Evolutionary conservation across 768 basidiomycete genomes (phyloP).

Genomic region (Suillus hirtellus): DNA sequence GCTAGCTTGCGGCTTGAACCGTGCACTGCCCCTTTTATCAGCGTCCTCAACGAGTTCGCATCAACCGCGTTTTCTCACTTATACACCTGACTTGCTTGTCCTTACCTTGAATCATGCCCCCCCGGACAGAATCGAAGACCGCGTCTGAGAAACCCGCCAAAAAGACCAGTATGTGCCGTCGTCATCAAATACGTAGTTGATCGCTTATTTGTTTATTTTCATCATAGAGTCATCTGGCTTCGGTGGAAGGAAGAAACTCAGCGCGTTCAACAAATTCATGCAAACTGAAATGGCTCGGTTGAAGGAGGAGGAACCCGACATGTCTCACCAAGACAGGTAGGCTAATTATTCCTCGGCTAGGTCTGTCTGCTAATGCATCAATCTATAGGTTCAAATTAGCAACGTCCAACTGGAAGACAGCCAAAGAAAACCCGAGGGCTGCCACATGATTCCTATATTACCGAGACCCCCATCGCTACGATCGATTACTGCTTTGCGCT

Average conservation of each 20-base stretch:
- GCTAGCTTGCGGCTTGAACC: constrained; percentile 11
- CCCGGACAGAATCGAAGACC: constrained; percentile 42
- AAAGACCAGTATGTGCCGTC: constrained; percentile 49
- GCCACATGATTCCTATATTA: constrained; percentile 20
- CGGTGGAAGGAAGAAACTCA: constrained; percentile 60
- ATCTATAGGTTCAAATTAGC: constrained; percentile 65
- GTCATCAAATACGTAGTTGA: constrained; percentile 17
- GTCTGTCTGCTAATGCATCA: constrained; percentile 10
- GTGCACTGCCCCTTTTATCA: constrained; percentile 32
- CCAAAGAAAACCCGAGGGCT: constrained; percentile 64
- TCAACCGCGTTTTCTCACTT: constrained; percentile 15
- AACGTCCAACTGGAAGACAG: constrained; percentile 75
- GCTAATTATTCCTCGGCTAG: constrained; percentile 2
- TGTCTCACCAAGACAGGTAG: constrained; percentile 75
- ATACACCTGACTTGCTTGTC: constrained; percentile 8
- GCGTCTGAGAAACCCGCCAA: constrained; percentile 50
- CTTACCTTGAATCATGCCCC: constrained; percentile 39
- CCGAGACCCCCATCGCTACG: constrained; percentile 6
- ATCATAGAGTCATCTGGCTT: constrained; percentile 53
- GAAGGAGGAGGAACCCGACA: constrained; percentile 72
- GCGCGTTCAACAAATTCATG: constrained; percentile 80
- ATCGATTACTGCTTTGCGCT: constrained; percentile 10
- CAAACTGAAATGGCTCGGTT: constrained; percentile 77
- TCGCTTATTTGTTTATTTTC: constrained; percentile 21
- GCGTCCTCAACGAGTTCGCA: constrained; percentile 26